Percentiles rank a stretch among this genome's conserved stretches.
phyloP scores from a whole-genome alignment of 345 rosid species.

The Syzygium jambos region DNA sequence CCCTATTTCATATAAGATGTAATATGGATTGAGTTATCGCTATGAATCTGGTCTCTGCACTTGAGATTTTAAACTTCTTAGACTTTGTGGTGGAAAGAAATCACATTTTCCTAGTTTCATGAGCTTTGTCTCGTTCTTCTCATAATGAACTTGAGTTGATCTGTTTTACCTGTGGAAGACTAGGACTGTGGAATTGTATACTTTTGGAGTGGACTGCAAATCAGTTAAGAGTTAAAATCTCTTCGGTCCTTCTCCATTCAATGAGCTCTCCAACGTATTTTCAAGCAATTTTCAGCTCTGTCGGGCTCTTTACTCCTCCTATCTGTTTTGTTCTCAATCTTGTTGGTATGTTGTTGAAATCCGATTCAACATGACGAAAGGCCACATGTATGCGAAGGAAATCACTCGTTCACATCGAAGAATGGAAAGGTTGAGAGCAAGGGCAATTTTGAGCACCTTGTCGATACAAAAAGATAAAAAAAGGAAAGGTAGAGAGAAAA shows the following conservation, averaged over 20 bases:
- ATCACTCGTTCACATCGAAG: background rate
- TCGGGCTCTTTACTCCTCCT: background rate
- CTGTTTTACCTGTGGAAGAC: background rate
- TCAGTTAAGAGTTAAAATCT: background rate
- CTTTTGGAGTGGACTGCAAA: background rate
- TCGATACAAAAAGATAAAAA: background rate
- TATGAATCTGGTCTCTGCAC: background rate
- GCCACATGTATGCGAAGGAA: background rate
- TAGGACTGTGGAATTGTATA: background rate
- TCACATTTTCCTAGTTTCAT: background rate
- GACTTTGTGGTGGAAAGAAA: background rate
- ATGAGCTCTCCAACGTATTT: background rate
- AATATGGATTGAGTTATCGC: background rate
- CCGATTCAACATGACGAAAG: background rate
- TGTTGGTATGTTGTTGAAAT: background rate
- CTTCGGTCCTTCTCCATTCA: background rate
- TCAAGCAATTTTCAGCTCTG: background rate
- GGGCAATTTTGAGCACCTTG: background rate
- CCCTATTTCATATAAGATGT: background rate
- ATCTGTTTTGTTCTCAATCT: background rate
- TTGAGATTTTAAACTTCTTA: background rate
- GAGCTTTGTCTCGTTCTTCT: background rate
- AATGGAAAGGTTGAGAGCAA: background rate
- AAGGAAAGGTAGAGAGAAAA: background rate
- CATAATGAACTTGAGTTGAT: background rate